phyloP scores from a whole-genome alignment of 2,329 filamentous ascomycete genomes.

The Bertia moriformis region DNA sequence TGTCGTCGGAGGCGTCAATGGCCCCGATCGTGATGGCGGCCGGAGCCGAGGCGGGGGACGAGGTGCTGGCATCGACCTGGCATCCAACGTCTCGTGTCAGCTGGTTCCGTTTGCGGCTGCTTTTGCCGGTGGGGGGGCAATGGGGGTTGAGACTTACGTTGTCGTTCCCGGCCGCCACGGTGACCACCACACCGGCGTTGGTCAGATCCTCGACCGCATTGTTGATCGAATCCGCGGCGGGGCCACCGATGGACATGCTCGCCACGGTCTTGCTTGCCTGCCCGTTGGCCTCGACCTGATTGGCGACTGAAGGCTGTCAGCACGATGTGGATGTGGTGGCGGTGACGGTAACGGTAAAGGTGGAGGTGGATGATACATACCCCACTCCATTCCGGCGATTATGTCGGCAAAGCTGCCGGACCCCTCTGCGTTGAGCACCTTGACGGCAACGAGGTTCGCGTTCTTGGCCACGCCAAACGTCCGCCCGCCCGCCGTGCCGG shows the following conservation, averaged over 20 bases:
- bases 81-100: too few relatives aligned
- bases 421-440: conserved; percentile 38
- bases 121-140: neutral
- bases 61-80: conserved; percentile 31
- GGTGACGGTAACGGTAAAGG: neutral
- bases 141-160: conserved; percentile 2
- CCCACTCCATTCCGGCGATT: conserved; percentile 46
- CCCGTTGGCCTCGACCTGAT: conserved; percentile 25
- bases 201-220: conserved; percentile 33
- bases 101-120: neutral
- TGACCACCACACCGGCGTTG: conserved; percentile 34
- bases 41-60: conserved; percentile 38
- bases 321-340: neutral
- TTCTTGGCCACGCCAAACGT: conserved; percentile 50
- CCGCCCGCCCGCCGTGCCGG: conserved; percentile 43
- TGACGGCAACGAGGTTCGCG: conserved; percentile 38
- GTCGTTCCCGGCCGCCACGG: conserved; percentile 48
- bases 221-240: conserved; percentile 33
- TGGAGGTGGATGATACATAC: conserved; percentile 7
- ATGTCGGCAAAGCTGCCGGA: conserved; percentile 33
- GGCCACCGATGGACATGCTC: conserved; percentile 48
- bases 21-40: conserved; percentile 45
- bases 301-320: conserved; percentile 21
- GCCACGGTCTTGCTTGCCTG: conserved; percentile 38
- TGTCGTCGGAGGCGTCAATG: conserved; percentile 33